Evolutionary conservation across 2,329 filamentous ascomycete species (phyloP).

Genomic region (Calonectria hawksworthii): DNA sequence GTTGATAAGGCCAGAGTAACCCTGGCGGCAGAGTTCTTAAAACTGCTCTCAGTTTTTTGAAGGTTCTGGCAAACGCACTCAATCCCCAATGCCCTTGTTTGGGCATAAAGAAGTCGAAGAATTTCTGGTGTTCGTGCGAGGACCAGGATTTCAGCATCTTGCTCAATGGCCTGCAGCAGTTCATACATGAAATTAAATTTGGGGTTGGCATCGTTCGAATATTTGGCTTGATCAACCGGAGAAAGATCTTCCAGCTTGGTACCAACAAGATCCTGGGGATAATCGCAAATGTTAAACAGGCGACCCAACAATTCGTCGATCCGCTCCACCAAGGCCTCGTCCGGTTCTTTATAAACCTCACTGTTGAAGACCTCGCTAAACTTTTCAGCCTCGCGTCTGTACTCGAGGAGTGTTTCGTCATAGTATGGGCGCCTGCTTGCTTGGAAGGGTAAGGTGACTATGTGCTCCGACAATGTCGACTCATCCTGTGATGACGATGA

Average conservation of each 20-base stretch:
- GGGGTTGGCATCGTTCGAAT: slow-evolving; percentile 68
- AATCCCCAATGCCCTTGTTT: slow-evolving; percentile 59
- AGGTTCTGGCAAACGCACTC: slow-evolving; percentile 53
- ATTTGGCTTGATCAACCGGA: slow-evolving; percentile 62
- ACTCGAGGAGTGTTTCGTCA: slow-evolving; percentile 61
- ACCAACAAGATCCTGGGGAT: slow-evolving; percentile 66
- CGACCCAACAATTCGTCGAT: slow-evolving; percentile 66
- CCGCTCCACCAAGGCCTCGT: slow-evolving; percentile 55
- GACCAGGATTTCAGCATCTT: slow-evolving; percentile 65
- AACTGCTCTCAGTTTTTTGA: slow-evolving; percentile 42
- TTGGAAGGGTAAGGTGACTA: slow-evolving; percentile 71
- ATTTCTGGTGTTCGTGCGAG: slow-evolving; percentile 65
- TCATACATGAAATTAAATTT: slow-evolving; percentile 73
- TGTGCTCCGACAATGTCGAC: slow-evolving; percentile 53
- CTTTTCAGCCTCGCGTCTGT: slow-evolving; percentile 58
- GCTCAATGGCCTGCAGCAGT: slow-evolving; percentile 61
- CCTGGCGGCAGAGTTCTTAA: slow-evolving; percentile 52
- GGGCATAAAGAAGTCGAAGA: slow-evolving; percentile 65
- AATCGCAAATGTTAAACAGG: slow-evolving; percentile 69
- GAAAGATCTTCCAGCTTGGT: slow-evolving; percentile 56
- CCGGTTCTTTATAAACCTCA: slow-evolving; percentile 56
- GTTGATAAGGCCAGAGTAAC: slow-evolving; percentile 60
- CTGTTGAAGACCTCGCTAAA: slow-evolving; percentile 61
- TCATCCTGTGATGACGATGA: slow-evolving; percentile 32
- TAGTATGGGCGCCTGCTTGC: slow-evolving; percentile 67